These are phyloP conservation scores for Lentinus polychrous DNA, from an alignment of 1,284 basidiomycete genomes.

Conservation along the genomic window DNA sequence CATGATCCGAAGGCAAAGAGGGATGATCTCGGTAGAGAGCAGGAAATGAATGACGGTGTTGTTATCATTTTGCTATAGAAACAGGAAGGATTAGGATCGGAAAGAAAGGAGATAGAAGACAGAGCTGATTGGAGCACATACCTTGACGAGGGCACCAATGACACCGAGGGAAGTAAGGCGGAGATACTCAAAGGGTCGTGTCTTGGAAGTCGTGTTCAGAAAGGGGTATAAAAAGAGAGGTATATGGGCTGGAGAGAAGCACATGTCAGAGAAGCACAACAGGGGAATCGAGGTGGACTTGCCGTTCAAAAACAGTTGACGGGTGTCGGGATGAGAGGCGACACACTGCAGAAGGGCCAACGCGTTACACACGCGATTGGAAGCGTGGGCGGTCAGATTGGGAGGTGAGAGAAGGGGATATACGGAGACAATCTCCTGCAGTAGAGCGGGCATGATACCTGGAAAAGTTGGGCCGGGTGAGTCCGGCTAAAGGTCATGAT, in stretches of 20 bases:
- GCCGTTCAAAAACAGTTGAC: slow-evolving; percentile 90
- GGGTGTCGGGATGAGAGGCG: slow-evolving; percentile 90
- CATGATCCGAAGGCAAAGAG: slow-evolving; percentile 98
- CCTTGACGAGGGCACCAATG: slow-evolving; percentile 97
- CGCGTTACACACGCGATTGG: slow-evolving; percentile 99
- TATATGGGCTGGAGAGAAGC: slow-evolving; percentile 74
- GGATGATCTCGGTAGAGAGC: slow-evolving; percentile 98
- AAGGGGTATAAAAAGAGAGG: slow-evolving; percentile 99
- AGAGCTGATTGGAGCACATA: slow-evolving; percentile 18
- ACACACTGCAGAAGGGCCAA: slow-evolving; percentile 97
- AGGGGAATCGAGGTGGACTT: slow-evolving; percentile 12
- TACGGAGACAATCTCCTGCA: slow-evolving; percentile 98
- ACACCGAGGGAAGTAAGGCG: slow-evolving; percentile 96
- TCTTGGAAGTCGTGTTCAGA: slow-evolving; percentile 98
- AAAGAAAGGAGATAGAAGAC: slow-evolving; percentile 2
- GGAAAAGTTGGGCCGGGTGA: not conserved
- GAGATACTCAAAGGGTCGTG: slow-evolving; percentile 97
- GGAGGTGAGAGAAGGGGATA: slow-evolving; percentile 96
- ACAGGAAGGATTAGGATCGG: slow-evolving; percentile 1
- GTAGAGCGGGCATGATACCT: slow-evolving; percentile 98
- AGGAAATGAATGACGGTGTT: slow-evolving; percentile 99
- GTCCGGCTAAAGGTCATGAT: not conserved
- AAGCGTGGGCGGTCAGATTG: slow-evolving; percentile 94
- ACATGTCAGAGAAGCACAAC: slow-evolving; percentile 5
- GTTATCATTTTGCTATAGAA: slow-evolving; percentile 91